Base-by-base conservation (phyloP, 257 asterid genomes). In the Capsicum pubescens region DNA sequence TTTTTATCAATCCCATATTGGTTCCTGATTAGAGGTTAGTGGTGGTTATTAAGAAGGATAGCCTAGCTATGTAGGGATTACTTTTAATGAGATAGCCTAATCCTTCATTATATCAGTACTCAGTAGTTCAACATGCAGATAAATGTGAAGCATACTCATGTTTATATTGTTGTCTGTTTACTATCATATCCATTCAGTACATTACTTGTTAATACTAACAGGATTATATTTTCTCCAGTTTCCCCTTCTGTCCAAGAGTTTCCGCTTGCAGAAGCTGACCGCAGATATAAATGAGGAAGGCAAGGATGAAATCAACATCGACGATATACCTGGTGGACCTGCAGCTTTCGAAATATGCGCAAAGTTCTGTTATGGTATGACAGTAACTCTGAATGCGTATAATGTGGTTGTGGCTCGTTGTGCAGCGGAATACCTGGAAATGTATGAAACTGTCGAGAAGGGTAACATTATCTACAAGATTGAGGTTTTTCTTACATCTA, bases 351-450 rank as follows among this genome's bases (percentile, higher is more conserved):
- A 95, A 83, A 93, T 95, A 64, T 95, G 98, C 13, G 95, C 93
- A 3, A 95, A 92, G 84, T 95, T 92, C 86, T 95, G 99, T 84
- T 95, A 95, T 9, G 98, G 99, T 7, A 95, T 95, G 97, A 82
- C 87, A 1, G 97, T 92, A 9, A 95, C 98, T 7, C 95, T 95
- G 21, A 95, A 94, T 50, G 97, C 99, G 0, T 94, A 94, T 67
- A 94, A 93, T 17, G 98, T 95, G 64, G 95, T 94, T 7, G 92
- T 91, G 14, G 93, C 95, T 11, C 95, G 99, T 36, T 93, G 98
- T 82, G 99, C 99, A 0, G 97, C 99, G 0, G 97, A 92, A 91
- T 94, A 90, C 84, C 92, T 95, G 10, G 97, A 92, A 88, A 95
- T 95, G 99, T 86, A 89, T 58, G 99, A 95, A 86, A 86, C 92